Conservation (phyloP, 768 basidiomycete genomes). For the Lentinula raphanica region DNA sequence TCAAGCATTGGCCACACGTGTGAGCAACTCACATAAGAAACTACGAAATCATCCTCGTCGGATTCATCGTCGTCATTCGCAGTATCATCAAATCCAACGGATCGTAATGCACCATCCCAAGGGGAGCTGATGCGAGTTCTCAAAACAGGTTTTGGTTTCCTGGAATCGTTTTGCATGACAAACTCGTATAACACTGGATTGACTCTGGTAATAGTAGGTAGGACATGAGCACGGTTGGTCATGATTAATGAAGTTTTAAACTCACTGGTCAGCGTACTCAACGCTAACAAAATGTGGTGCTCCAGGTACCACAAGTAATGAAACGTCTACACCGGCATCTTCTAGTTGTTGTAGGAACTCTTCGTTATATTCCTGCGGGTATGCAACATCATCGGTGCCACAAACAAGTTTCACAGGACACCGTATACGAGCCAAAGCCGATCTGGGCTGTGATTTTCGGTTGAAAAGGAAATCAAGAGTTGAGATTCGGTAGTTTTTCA, state of each 20-base stretch:
- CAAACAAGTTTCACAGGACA: slow-evolving; percentile 21
- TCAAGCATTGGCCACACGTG: not conserved
- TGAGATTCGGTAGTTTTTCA: not conserved
- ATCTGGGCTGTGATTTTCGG: slow-evolving; percentile 6
- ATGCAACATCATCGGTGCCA: slow-evolving; percentile 23
- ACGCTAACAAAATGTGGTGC: slow-evolving; percentile 21
- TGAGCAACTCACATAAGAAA: not conserved
- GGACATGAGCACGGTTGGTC: not conserved
- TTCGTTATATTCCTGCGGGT: slow-evolving; percentile 12
- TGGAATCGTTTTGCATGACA: not conserved
- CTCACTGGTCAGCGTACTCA: slow-evolving; percentile 6
- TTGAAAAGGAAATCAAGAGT: slow-evolving; percentile 11
- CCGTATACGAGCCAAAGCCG: slow-evolving; percentile 10
- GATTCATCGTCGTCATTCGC: not conserved
- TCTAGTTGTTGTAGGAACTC: slow-evolving; percentile 17
- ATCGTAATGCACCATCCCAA: not conserved
- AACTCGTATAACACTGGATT: not conserved
- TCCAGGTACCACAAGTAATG: slow-evolving; percentile 16
- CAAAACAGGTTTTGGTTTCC: not conserved
- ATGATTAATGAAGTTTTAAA: not conserved
- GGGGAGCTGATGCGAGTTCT: not conserved
- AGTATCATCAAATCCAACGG: not conserved
- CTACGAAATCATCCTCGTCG: not conserved
- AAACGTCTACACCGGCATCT: slow-evolving; percentile 17
- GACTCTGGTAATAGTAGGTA: not conserved